Evolutionary conservation across 306 rosid species (phyloP).

Genomic region (Cicer judaicum): DNA sequence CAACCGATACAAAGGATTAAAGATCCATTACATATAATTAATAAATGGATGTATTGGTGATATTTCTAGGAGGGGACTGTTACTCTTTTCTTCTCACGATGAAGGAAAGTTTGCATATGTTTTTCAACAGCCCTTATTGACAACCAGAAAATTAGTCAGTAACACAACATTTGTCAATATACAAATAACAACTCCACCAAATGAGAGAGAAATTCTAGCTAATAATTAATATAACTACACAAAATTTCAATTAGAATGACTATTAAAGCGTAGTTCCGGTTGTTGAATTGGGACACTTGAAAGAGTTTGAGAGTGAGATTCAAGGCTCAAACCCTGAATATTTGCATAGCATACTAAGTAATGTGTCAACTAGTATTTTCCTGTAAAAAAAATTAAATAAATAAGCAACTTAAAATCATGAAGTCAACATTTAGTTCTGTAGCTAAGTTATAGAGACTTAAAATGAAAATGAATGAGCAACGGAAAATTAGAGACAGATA

Average conservation of each 20-base stretch:
- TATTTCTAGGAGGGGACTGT: background rate
- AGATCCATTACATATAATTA: background rate
- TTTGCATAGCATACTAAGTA: no score
- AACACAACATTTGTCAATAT: conserved; percentile 4
- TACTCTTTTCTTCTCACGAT: conserved; percentile 8
- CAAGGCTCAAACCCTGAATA: no score
- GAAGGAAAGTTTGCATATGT: conserved; percentile 23
- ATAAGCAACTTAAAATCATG: background rate
- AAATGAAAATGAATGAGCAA: background rate
- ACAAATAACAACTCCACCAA: conserved; percentile 5
- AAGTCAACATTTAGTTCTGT: background rate
- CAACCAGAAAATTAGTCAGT: conserved; percentile 40
- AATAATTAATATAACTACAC: background rate
- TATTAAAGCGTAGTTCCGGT: background rate
- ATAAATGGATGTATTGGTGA: background rate
- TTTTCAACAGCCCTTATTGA: conserved; percentile 27
- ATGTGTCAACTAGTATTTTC: no score
- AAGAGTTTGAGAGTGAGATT: no score
- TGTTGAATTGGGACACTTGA: no score
- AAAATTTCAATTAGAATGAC: background rate
- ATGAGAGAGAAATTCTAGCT: background rate
- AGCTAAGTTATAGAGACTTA: background rate
- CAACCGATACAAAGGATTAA: background rate
- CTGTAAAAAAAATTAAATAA: no score
- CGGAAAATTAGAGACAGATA: background rate